These are phyloP conservation scores for Bryum argenteum DNA, from an alignment of 225 moss, liverwort and hornwort genomes.

Conservation along the genomic window DNA sequence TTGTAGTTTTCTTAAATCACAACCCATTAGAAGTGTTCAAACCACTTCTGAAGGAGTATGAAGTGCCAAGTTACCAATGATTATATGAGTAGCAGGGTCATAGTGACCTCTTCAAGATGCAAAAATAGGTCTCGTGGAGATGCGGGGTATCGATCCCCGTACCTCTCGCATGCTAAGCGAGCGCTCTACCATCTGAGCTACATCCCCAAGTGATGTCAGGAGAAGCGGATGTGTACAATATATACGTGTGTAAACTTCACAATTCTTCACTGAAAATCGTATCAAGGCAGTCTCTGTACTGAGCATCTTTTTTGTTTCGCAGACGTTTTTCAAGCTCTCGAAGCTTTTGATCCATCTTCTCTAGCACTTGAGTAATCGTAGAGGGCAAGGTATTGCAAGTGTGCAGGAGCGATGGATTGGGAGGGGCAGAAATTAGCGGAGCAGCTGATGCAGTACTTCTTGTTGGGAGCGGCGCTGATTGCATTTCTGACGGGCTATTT, in stretches of 20 bases:
- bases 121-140: slow-evolving; percentile 43
- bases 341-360: not conserved
- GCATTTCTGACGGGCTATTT: slow-evolving; percentile 68
- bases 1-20: no score
- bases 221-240: no score
- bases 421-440: slow-evolving; percentile 89
- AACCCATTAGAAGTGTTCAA: no score
- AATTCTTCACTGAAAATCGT: no score
- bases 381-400: not conserved
- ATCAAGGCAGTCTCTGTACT: no score
- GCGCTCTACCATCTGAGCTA: slow-evolving; percentile 98
- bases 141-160: slow-evolving; percentile 92
- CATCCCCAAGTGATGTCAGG: slow-evolving; percentile 35
- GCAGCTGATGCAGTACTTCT: slow-evolving; percentile 87
- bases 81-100: no score
- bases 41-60: no score
- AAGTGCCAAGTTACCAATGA: no score
- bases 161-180: slow-evolving; percentile 98
- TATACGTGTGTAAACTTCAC: no score
- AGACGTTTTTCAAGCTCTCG: not conserved
- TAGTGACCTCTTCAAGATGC: no score
- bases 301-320: not conserved
- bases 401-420: slow-evolving; percentile 73
- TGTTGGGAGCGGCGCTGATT: slow-evolving; percentile 61
- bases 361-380: no score